Percentiles rank a stretch among this genome's conserved stretches.
phyloP scores from a whole-genome alignment of 176 grass and related monocot genomes.

The Paspalum notatum region DNA sequence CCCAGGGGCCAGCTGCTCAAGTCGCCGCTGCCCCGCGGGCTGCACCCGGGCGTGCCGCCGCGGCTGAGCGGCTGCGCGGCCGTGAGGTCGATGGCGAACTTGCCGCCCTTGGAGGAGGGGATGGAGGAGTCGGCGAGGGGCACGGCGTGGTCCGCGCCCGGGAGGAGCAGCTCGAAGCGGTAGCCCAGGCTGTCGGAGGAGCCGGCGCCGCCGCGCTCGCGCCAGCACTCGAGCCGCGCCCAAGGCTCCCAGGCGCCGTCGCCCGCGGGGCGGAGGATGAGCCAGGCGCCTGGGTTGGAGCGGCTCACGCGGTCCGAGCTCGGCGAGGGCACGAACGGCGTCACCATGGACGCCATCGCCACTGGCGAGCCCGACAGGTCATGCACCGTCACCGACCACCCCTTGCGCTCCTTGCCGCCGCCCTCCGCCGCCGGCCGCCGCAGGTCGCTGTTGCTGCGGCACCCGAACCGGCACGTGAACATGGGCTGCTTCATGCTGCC shows the following conservation, averaged over 20 bases:
- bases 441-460: conserved; percentile 79
- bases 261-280: conserved; percentile 76
- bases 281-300: conserved; percentile 95
- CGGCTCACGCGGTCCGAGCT: conserved; percentile 80
- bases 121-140: conserved; percentile 66
- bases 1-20: conserved; percentile 69
- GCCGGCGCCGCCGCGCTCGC: conserved; percentile 71
- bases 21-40: conserved; percentile 85
- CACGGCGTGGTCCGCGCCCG: conserved; percentile 60
- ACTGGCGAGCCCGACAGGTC: conserved; percentile 93
- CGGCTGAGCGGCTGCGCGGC: conserved; percentile 55
- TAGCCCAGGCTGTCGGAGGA: conserved; percentile 76
- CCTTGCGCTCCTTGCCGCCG: conserved; percentile 80
- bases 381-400: conserved; percentile 98
- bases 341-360: conserved; percentile 93
- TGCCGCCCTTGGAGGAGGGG: conserved; percentile 70
- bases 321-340: conserved; percentile 88
- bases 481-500: conserved; percentile 78
- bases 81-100: conserved; percentile 91
- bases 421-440: conserved; percentile 46
- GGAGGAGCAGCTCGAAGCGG: conserved; percentile 77
- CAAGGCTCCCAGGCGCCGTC: conserved; percentile 94
- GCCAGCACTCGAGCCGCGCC: conserved; percentile 94
- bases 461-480: conserved; percentile 96
- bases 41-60: conserved; percentile 70